phyloP scores from a whole-genome alignment of 2,329 filamentous ascomycete genomes.

The Stemphylium vesicarium region DNA sequence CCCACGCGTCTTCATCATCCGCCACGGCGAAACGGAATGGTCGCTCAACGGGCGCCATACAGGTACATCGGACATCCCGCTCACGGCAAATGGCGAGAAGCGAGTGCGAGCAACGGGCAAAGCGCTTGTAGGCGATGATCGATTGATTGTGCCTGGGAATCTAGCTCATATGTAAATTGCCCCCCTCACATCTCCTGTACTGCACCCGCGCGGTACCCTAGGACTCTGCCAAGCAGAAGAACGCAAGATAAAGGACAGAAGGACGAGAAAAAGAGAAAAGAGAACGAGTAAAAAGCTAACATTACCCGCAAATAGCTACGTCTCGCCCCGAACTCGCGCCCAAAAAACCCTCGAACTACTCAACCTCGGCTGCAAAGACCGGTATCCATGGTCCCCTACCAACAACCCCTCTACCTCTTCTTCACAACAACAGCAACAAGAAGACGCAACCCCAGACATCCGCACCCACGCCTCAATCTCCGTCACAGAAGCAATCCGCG shows the following conservation, averaged over 20 bases:
- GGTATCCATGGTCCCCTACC: conserved; percentile 70
- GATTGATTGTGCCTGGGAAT: conserved; percentile 82
- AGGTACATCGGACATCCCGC: conserved; percentile 80
- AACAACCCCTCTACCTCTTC: not conserved
- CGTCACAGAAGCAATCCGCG: conserved; percentile 59
- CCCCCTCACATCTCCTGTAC: not conserved
- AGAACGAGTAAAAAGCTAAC: not conserved
- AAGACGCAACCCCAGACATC: conserved; percentile 20
- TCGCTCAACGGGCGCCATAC: conserved; percentile 82
- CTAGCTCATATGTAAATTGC: conserved; percentile 76
- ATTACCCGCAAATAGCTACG: conserved; percentile 62
- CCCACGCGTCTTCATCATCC: conserved; percentile 62
- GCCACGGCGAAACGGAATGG: conserved; percentile 96
- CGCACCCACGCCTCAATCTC: conserved; percentile 54
- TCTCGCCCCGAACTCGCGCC: conserved; percentile 83
- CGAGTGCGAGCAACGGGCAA: conserved; percentile 70
- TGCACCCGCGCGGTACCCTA: too few species aligned
- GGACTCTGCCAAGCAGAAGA: too few species aligned
- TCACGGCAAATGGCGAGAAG: conserved; percentile 75
- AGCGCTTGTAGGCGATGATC: conserved; percentile 82
- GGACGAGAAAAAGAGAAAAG: too few species aligned
- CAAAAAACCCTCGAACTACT: conserved; percentile 91
- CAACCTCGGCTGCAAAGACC: conserved; percentile 71
- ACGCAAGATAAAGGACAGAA: not conserved
- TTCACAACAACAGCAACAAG: not conserved